Evolutionary conservation across 2,329 filamentous ascomycete species (phyloP), one percentile per base, ranked within the genome.

Genomic region (Sporothrix pseudoabietina): DNA sequence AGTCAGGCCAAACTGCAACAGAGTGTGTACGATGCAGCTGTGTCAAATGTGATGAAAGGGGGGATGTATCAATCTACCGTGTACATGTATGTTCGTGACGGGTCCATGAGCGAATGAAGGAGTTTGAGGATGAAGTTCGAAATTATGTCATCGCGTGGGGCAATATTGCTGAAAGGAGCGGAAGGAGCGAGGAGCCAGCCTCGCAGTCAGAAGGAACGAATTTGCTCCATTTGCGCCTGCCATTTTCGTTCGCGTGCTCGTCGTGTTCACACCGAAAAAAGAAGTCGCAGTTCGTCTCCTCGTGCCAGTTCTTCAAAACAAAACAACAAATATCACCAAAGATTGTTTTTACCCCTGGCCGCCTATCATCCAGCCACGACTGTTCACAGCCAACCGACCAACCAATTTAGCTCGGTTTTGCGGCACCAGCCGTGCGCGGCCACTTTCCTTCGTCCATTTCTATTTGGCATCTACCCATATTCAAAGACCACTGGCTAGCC

Each of bases 321-420:
- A 26, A 68, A 68, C 44, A 68, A 35, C 44, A 16, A 68, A 35
- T 26, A 16, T 47, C 26, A 55, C 22, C 26, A n/a, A 12, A 2
- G 12, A 9, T 4, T 26, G 12, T 10, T 26, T 57, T 39, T 47
- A 14, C 14, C 35, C n/a, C 55, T 47, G 41, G 52, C 22, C 65
- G 9, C 16, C 19, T 39, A 52, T 6, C 44, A 19, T 16, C 19
- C 47, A 41, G 14, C 57, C 12, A 30, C 57, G 16, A 39, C 22
- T 26, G 3, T 41, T 73, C 14, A 57, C 49, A 73, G 59, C 72
- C 72, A 71, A 73, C 61, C 59, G 55, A 59, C 59, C 6, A 32
- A 59, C 47, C 52, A 71, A 71, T 52, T 39, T 55, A 71, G 35
- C 35, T 12, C 32, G n/a, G 14, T 55, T 22, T 19, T 39, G 72